Percentiles rank a stretch among this genome's conserved stretches.
Evolutionary conservation across 306 rosid genomes (phyloP).

Genomic region (Senna tora): DNA sequence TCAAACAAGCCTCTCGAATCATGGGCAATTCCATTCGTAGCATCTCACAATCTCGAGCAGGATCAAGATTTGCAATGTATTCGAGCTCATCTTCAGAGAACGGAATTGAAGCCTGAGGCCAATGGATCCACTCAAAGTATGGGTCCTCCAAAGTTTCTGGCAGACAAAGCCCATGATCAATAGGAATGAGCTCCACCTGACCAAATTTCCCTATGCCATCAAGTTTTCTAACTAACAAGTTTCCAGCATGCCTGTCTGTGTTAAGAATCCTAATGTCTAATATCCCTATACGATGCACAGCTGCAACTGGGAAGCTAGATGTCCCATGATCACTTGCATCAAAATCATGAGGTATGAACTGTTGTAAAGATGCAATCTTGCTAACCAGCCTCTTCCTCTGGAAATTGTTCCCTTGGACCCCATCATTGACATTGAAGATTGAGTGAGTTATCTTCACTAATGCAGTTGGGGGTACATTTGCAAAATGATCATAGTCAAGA

Average conservation of each 20-base stretch:
- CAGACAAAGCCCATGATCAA: slow-evolving; percentile 97
- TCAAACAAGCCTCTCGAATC: slow-evolving; percentile 94
- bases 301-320: slow-evolving; percentile 85
- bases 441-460: slow-evolving; percentile 95
- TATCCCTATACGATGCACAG: slow-evolving; percentile 96
- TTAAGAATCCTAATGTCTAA: slow-evolving; percentile 95
- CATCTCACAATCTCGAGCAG: slow-evolving; percentile 71
- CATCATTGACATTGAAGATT: slow-evolving; percentile 90
- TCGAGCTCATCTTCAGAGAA: slow-evolving; percentile 90
- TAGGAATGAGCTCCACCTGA: slow-evolving; percentile 92
- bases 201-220: slow-evolving; percentile 82
- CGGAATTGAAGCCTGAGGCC: slow-evolving; percentile 99
- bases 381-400: slow-evolving; percentile 74
- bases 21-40: slow-evolving; percentile 80
- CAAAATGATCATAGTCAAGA: slow-evolving; percentile 81
- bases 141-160: slow-evolving; percentile 97
- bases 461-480: slow-evolving; percentile 95
- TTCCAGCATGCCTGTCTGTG: slow-evolving; percentile 98
- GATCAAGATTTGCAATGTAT: slow-evolving; percentile 68
- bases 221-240: slow-evolving; percentile 83
- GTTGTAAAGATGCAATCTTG: slow-evolving; percentile 94
- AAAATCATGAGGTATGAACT: slow-evolving; percentile 89
- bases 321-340: slow-evolving; percentile 99
- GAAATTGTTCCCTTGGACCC: slow-evolving; percentile 72
- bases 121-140: slow-evolving; percentile 98